Evolutionary conservation across 2,329 filamentous ascomycete genomes (phyloP).

Genomic region (Fusarium nodosum): DNA sequence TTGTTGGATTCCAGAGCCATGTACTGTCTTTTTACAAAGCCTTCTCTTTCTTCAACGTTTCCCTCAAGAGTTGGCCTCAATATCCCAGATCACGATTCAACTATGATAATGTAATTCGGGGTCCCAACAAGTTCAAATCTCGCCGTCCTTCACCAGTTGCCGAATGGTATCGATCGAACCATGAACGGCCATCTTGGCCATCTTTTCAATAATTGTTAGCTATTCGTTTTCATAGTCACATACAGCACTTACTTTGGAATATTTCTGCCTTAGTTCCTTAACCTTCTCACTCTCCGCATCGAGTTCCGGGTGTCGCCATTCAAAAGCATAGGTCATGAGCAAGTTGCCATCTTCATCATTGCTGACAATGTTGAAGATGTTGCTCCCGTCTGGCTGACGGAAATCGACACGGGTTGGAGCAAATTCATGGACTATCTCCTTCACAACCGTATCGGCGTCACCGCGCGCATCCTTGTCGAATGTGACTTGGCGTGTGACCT

Average conservation of each 20-base stretch:
- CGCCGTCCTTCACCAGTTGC: constrained; percentile 14
- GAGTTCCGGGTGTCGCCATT: constrained; percentile 53
- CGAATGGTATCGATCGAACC: constrained; percentile 38
- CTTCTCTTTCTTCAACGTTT: not conserved
- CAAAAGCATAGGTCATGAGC: constrained; percentile 55
- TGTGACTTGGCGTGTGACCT: constrained; percentile 50
- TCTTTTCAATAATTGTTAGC: not conserved
- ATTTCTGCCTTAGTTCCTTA: constrained; percentile 45
- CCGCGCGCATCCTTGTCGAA: constrained; percentile 40
- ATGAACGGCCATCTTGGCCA: constrained; percentile 38
- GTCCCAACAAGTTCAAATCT: not conserved
- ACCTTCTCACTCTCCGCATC: constrained; percentile 48
- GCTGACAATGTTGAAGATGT: constrained; percentile 54
- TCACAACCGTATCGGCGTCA: constrained; percentile 34
- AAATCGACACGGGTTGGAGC: constrained; percentile 54
- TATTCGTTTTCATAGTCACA: fast-evolving
- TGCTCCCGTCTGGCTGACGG: constrained; percentile 55
- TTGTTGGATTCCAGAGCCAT: not conserved
- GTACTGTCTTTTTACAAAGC: not conserved
- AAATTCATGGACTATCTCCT: constrained; percentile 53
- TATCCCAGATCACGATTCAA: no score
- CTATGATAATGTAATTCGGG: not conserved
- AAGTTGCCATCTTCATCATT: constrained; percentile 49
- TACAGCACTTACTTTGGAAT: constrained; percentile 31
- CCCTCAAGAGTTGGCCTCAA: no score